Evolutionary conservation across 306 rosid genomes (phyloP).

Genomic region (Prunus campanulata): DNA sequence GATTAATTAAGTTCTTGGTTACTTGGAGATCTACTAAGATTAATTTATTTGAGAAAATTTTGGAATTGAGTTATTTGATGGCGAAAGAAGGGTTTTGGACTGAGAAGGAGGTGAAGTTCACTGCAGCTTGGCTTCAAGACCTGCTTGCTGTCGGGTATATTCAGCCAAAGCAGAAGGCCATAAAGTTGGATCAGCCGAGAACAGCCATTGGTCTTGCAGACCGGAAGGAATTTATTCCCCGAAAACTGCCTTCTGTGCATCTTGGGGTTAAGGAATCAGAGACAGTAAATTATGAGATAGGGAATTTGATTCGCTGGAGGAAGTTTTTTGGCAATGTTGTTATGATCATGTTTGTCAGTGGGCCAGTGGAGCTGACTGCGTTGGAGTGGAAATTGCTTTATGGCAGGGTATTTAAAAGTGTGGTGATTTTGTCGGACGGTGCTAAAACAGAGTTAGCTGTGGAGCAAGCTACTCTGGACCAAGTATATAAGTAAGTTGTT

Average conservation of each 20-base stretch:
- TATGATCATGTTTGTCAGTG: conserved; percentile 55
- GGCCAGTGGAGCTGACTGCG: conserved; percentile 75
- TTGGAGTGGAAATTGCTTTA: conserved; percentile 83
- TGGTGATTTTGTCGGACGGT: conserved; percentile 58
- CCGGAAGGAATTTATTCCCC: conserved; percentile 61
- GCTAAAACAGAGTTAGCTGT: conserved; percentile 59
- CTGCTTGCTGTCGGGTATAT: conserved; percentile 67
- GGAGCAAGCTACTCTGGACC: conserved; percentile 53
- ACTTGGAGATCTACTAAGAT: conserved; percentile 67
- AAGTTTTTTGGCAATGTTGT: conserved; percentile 76
- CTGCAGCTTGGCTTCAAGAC: conserved; percentile 83
- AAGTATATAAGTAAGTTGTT: conserved; percentile 58
- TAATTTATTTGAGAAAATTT: conserved; percentile 61
- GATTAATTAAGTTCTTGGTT: conserved; percentile 56
- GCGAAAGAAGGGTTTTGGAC: conserved; percentile 78
- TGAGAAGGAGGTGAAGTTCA: conserved; percentile 60
- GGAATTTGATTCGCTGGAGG: conserved; percentile 67
- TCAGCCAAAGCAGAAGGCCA: conserved; percentile 62
- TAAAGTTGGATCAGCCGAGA: conserved; percentile 53
- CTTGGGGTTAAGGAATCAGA: conserved; percentile 76
- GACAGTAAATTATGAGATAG: conserved; percentile 71
- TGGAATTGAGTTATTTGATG: conserved; percentile 68
- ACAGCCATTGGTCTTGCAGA: conserved; percentile 51
- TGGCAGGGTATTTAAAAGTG: conserved; percentile 75
- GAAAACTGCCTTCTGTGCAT: conserved; percentile 69